Percentiles rank a stretch among this genome's conserved stretches.
Evolutionary conservation across 2,329 filamentous ascomycete species (phyloP).

Genomic region (Talaromyces sp.): DNA sequence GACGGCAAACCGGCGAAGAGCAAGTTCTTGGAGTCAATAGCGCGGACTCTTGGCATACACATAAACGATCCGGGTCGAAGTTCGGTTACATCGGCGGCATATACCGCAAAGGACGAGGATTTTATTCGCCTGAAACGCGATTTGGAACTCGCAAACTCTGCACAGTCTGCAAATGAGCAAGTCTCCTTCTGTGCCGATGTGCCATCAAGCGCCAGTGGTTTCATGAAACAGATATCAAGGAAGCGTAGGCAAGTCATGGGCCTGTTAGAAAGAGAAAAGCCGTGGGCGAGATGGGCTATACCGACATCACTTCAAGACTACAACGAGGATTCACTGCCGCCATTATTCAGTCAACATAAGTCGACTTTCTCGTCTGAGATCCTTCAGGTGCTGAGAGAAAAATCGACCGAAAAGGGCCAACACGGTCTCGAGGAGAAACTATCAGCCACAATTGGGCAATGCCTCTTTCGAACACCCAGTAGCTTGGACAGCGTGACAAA

Average conservation of each 20-base stretch:
- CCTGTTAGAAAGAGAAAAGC: slow-evolving; percentile 34
- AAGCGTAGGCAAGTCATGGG: slow-evolving; percentile 24
- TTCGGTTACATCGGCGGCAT: slow-evolving; percentile 32
- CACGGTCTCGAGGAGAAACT: slow-evolving; percentile 33
- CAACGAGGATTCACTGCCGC: slow-evolving; percentile 24
- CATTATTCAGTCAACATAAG: slow-evolving; percentile 33
- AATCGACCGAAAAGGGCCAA: background rate
- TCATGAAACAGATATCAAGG: slow-evolving; percentile 7
- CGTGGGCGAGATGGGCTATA: slow-evolving; percentile 42
- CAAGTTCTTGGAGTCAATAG: slow-evolving; percentile 36
- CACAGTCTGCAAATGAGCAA: slow-evolving; percentile 22
- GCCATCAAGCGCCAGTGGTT: slow-evolving; percentile 25
- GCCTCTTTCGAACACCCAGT: slow-evolving; percentile 32
- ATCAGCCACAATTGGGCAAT: slow-evolving; percentile 40
- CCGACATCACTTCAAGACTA: slow-evolving; percentile 26
- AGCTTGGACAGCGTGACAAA: slow-evolving; percentile 22
- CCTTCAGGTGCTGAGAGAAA: slow-evolving; percentile 31
- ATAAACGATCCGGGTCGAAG: slow-evolving; percentile 26
- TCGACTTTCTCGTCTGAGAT: slow-evolving; percentile 33
- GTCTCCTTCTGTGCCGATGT: slow-evolving; percentile 39
- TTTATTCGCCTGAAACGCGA: slow-evolving; percentile 37
- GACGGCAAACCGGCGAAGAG: slow-evolving; percentile 25
- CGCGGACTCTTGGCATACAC: slow-evolving; percentile 32
- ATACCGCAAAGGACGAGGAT: slow-evolving; percentile 34
- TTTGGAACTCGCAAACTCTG: slow-evolving; percentile 33